Percentiles rank a stretch among this genome's conserved stretches.
Conservation (phyloP, 2,329 filamentous ascomycete genomes). For the Metarhizium album region DNA sequence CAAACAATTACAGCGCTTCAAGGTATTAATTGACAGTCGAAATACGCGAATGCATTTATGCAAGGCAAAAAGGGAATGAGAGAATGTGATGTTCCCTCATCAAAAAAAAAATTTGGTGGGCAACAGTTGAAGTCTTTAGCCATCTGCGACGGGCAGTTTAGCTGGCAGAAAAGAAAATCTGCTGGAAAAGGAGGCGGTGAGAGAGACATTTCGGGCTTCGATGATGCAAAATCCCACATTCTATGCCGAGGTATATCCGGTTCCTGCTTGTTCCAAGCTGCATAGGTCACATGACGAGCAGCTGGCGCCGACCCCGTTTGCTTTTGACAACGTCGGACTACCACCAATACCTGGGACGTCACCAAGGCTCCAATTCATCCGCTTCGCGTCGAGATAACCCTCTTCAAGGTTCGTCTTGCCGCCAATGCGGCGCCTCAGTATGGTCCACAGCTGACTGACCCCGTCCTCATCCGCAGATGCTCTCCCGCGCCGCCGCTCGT, state of each 20-base stretch:
- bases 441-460: slow-evolving; percentile 29
- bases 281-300: neutral
- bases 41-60: slow-evolving; percentile 7
- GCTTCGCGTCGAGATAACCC: slow-evolving; percentile 14
- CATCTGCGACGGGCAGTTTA: slow-evolving; percentile 14
- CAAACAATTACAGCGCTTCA: neutral
- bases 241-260: slow-evolving; percentile 2
- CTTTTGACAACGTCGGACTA: slow-evolving; percentile 23
- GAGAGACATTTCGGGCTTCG: no score
- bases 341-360: slow-evolving; percentile 17
- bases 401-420: slow-evolving; percentile 10
- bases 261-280: neutral
- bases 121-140: slow-evolving; percentile 1
- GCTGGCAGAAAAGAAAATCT: slow-evolving; percentile 19
- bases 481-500: slow-evolving; percentile 59
- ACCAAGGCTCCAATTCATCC: slow-evolving; percentile 15
- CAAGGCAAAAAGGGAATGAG: slow-evolving; percentile 7
- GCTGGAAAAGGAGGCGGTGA: slow-evolving; percentile 15
- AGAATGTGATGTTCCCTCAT: slow-evolving; percentile 2
- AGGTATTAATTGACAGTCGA: neutral
- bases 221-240: neutral
- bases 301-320: slow-evolving; percentile 14
- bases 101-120: neutral
- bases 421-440: neutral
- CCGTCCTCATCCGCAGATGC: slow-evolving; percentile 50